Base-by-base conservation (phyloP, 306 rosid species). In the Hippophae gyantsensis region DNA sequence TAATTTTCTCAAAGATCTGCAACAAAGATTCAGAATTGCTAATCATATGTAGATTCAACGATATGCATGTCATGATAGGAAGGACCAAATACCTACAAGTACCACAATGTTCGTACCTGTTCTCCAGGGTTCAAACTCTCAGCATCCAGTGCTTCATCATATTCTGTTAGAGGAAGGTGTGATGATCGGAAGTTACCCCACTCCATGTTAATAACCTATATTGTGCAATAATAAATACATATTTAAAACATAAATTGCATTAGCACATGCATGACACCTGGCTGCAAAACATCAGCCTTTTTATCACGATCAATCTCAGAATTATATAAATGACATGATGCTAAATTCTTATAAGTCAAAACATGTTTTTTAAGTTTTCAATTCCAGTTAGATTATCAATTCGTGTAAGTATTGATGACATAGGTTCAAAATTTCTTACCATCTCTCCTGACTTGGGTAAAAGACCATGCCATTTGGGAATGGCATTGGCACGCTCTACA, bases 41-140 rank as follows among this genome's bases (percentile, higher is more conserved):
- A 63, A 69, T 64, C 60, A 66, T 56, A 52, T 52, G 70, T 47
- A 60, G 25, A 59, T 27, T 60, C 64, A 69, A 64, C 49, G 56
- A 51, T 57, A 42, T 54, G 57, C 40, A 63, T 23, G 41, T 53
- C 62, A 66, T 43, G 47, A 73, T 54, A 48, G 12, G 43, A 60
- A 18, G 26, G 53, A 69, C 4, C 38, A 69, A 45, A 53, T 57
- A 42, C 38, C 43, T 45, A 43, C 50, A 63, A 38, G 56, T 40
- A 46, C 38, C 40, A 45, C 9, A 48, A 46, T 43, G 18, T 47
- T 12, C 10, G 54, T 76, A 93, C 99, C 84, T 93, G 99, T 74
- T 93, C 97, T 65, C 99, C 97, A 9, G 99, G 93, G 81, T 93
- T 93, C 71, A 93, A 79, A 76, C 94, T 86, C 63, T 79, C 99